These are phyloP conservation scores for Huiozyma sinensis DNA, from an alignment of 805 yeast species.

Conservation along the genomic window DNA sequence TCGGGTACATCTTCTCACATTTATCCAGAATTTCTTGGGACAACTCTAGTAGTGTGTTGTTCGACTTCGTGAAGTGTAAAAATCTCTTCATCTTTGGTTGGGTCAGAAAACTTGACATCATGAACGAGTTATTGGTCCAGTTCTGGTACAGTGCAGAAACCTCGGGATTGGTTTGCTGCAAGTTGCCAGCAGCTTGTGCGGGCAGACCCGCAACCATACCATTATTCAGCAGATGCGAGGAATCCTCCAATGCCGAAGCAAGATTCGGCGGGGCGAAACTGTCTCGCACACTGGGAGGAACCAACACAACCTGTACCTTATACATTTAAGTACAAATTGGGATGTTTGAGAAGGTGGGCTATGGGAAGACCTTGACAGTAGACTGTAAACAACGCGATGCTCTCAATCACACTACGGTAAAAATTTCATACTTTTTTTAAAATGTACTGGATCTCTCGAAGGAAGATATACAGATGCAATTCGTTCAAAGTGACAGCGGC, in stretches of 20 bases:
- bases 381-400: no score
- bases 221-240: conserved; percentile 18
- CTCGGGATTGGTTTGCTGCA: conserved; percentile 7
- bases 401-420: no score
- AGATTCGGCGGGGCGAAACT: conserved; percentile 12
- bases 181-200: conserved; percentile 4
- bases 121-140: conserved; percentile 7
- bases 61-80: conserved; percentile 48
- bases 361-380: no score
- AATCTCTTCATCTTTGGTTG: conserved; percentile 37
- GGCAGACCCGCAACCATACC: conserved; percentile 3
- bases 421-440: no score
- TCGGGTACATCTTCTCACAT: conserved; percentile 56
- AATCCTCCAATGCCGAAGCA: conserved; percentile 13
- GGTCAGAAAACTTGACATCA: conserved; percentile 6
- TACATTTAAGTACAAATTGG: conserved; percentile 21
- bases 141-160: not conserved
- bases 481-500: no score
- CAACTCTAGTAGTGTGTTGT: conserved; percentile 37
- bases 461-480: no score
- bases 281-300: conserved; percentile 31
- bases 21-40: conserved; percentile 45
- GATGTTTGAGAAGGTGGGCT: no score
- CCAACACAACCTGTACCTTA: conserved; percentile 35
- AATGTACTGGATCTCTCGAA: no score